Percentiles rank a stretch among this genome's conserved stretches.
These are phyloP conservation scores for Uronychia binucleata DNA, from an alignment of 73 alveolate species.

Conservation along the genomic window DNA sequence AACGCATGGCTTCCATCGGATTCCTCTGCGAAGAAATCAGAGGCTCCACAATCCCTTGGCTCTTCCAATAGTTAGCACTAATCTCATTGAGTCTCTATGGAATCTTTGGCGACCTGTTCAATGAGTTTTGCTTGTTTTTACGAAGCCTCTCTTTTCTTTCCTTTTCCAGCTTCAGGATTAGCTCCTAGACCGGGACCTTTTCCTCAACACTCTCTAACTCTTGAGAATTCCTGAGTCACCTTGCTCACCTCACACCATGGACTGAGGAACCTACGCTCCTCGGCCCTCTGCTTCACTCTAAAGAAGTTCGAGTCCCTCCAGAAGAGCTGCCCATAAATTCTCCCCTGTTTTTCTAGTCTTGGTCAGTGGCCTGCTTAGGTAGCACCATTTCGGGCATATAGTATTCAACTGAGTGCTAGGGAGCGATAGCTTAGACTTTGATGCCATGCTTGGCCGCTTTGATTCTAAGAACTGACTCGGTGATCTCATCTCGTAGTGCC, in stretches of 20 bases:
- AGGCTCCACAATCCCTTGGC: too few relatives aligned
- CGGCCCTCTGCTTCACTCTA: background rate
- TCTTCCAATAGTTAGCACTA: background rate
- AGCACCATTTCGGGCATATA: slow-evolving; percentile 43
- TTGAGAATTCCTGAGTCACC: background rate
- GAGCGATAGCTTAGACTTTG: slow-evolving; percentile 20
- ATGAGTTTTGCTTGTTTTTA: background rate
- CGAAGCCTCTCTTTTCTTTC: background rate
- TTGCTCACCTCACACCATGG: background rate
- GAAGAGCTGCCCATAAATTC: background rate
- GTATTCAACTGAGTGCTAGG: slow-evolving; percentile 21
- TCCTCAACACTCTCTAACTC: background rate
- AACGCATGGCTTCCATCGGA: too few relatives aligned
- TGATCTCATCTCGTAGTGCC: background rate
- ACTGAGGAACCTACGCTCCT: background rate
- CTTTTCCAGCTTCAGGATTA: background rate
- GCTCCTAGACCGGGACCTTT: background rate
- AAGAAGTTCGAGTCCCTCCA: background rate
- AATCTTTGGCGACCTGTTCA: background rate
- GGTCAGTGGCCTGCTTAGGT: background rate
- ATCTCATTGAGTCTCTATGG: background rate
- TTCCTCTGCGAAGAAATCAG: too few relatives aligned
- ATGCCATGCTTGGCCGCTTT: slow-evolving; percentile 15
- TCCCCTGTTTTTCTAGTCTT: background rate
- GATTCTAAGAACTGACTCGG: background rate